Evolutionary conservation across 2,329 filamentous ascomycete species (phyloP).

Genomic region (Alternaria burnsii): DNA sequence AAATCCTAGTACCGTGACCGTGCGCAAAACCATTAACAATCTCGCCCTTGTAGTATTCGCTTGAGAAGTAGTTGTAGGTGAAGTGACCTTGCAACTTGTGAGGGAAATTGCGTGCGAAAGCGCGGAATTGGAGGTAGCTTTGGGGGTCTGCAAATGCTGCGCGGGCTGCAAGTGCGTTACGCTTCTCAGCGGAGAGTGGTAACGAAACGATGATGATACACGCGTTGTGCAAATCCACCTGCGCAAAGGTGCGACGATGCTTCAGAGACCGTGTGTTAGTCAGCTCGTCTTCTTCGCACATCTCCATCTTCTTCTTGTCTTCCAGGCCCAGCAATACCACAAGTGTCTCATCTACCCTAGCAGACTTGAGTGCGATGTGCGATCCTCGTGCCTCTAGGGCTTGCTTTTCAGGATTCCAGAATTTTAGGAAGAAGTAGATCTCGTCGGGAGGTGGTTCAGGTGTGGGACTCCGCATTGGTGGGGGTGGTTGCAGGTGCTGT

Average conservation of each 20-base stretch:
- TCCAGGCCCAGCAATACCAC: slow-evolving; percentile 42
- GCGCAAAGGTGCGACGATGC: slow-evolving; percentile 44
- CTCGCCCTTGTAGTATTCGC: slow-evolving; percentile 65
- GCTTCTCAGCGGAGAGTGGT: slow-evolving; percentile 39
- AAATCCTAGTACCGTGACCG: slow-evolving; percentile 64
- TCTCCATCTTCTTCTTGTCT: slow-evolving; percentile 55
- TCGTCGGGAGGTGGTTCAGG: slow-evolving; percentile 42
- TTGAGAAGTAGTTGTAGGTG: slow-evolving; percentile 63
- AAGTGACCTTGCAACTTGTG: slow-evolving; percentile 54
- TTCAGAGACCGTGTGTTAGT: slow-evolving; percentile 38
- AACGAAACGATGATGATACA: slow-evolving; percentile 45
- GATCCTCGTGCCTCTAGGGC: slow-evolving; percentile 44
- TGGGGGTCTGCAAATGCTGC: slow-evolving; percentile 47
- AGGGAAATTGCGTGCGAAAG: slow-evolving; percentile 55
- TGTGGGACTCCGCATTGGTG: slow-evolving; percentile 28
- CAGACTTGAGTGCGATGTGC: slow-evolving; percentile 41
- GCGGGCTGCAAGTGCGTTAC: slow-evolving; percentile 40
- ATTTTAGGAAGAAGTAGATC: slow-evolving; percentile 53
- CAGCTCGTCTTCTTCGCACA: slow-evolving; percentile 59
- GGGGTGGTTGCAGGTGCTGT: slow-evolving; percentile 30
- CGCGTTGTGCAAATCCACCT: slow-evolving; percentile 43
- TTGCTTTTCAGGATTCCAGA: slow-evolving; percentile 50
- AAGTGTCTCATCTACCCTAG: slow-evolving; percentile 47
- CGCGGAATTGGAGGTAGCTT: slow-evolving; percentile 56
- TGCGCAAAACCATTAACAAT: slow-evolving; percentile 59